Conservation (phyloP, 2,329 filamentous ascomycete genomes). For the Clonostachys solani region DNA sequence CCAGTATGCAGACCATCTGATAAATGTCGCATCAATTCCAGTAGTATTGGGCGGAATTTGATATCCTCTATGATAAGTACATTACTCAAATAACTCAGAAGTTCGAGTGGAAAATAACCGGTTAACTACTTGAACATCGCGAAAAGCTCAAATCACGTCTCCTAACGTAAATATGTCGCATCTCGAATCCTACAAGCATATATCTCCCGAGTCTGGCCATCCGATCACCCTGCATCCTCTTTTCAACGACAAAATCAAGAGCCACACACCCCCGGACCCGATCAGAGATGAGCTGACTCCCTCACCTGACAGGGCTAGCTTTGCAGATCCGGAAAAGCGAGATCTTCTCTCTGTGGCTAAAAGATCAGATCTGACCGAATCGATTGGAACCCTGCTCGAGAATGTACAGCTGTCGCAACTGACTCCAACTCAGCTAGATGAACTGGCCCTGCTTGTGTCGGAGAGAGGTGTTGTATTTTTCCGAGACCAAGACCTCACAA, state of each 20-base stretch:
- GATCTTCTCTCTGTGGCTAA: constrained; percentile 32
- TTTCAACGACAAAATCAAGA: constrained; percentile 39
- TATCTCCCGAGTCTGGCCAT: constrained; percentile 42
- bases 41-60: too few relatives aligned
- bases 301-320: constrained; percentile 23
- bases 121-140: too few relatives aligned
- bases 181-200: constrained; percentile 39
- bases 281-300: constrained; percentile 15
- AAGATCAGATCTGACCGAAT: constrained; percentile 31
- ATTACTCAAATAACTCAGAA: too few relatives aligned
- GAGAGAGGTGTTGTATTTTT: constrained; percentile 77
- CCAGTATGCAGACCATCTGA: too few relatives aligned
- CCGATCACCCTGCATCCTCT: constrained; percentile 38
- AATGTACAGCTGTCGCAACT: constrained; percentile 39
- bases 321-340: constrained; percentile 38
- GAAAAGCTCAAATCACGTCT: neutral
- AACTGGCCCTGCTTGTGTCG: constrained; percentile 70
- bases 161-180: constrained; percentile 3
- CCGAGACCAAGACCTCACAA: constrained; percentile 66
- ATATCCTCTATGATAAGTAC: too few relatives aligned
- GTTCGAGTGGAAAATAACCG: too few relatives aligned
- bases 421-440: constrained; percentile 38
- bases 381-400: constrained; percentile 26
- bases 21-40: too few relatives aligned
- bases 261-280: constrained; percentile 31